Evolutionary conservation across 108 stramenopile species (phyloP), one percentile per base, ranked within the genome.

Genomic region (Mayamaea pseudoterrestris): DNA sequence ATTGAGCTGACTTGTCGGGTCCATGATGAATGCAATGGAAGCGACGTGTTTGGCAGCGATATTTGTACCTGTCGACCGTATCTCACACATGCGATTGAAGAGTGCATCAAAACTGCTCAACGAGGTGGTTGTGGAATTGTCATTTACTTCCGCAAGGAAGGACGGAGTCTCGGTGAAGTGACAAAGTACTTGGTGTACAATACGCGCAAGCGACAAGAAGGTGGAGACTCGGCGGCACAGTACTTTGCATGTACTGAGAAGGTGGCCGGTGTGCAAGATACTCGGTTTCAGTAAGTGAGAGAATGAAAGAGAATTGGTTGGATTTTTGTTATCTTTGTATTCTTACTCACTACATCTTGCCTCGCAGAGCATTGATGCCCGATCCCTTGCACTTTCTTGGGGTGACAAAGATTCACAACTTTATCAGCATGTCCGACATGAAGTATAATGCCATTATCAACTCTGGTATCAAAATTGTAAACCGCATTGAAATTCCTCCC

Each of bases 171-270:
- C 23, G 96, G 98, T 39, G 94, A 98, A 70, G 95, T 95, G 12
- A 96, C 95, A 45, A 98, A 99, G 63, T 99, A 99, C 66, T 68
- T 99, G 26, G 98, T 99, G 2, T 99, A 99, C 84, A 99, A 99
- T 63, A 94, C 90, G 27, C 78, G 98, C 35, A 97, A 97, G 68
- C 82, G 98, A 11, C 95, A 95, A 61, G 78, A 95, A 61, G 96
- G 96, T 11, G 95, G 92, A 4, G 92, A 93, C 47, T 71, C 83
- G 16, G 98, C 98, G 1, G 93, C 82, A 26, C 80, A 88, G 18
- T 98, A 98, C 82, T 98, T 98, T 68, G 63, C 80, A 48, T 98
- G 97, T 63, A 98, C 97, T 5, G 89, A 95, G 54, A 80, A 90
- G 53, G 97, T 98, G 4, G 92, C 92, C 1, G 93, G 93, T 16